Conservation (phyloP, 73 alveolate genomes). For the Tetrahymena elliotti region DNA sequence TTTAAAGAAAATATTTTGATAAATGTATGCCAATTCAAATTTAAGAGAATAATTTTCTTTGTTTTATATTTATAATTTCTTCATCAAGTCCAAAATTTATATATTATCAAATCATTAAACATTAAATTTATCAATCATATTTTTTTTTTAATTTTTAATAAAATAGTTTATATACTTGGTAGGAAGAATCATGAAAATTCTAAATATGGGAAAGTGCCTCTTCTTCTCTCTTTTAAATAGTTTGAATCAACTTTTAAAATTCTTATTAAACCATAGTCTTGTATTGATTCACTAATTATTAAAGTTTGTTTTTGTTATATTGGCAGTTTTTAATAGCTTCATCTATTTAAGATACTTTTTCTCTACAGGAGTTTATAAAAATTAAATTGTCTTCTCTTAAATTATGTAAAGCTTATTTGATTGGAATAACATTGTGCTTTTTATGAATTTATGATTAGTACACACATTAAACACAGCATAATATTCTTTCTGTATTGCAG, state of each 20-base stretch:
- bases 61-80: too few species aligned
- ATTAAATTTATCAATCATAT: neutral
- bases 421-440: neutral
- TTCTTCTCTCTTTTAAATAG: neutral
- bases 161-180: neutral
- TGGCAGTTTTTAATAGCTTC: neutral
- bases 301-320: neutral
- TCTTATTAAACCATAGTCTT: neutral
- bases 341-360: neutral
- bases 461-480: neutral
- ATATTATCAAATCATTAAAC: neutral
- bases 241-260: neutral
- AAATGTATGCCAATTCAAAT: too few species aligned
- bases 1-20: neutral
- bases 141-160: neutral
- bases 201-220: neutral
- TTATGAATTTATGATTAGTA: neutral
- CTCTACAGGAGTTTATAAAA: neutral
- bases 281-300: neutral
- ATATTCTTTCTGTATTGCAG: neutral
- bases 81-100: too few species aligned
- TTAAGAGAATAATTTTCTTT: too few species aligned
- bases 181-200: neutral
- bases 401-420: neutral
- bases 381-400: neutral